Conservation (phyloP, 1,139 yeast genomes). For the Sugiyamaella paludigena region DNA sequence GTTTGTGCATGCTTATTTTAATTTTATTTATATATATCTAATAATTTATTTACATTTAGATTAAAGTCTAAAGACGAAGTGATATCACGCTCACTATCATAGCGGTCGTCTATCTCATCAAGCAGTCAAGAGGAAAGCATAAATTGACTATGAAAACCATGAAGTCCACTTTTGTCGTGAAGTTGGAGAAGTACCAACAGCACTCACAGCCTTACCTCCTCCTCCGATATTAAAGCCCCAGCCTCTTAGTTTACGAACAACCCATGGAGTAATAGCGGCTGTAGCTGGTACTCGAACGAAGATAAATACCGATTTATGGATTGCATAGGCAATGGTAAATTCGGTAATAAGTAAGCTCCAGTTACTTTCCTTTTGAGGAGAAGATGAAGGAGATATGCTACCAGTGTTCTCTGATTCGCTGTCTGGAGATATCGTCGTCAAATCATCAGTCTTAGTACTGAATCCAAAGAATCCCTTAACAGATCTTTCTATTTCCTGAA, state of each 20-base stretch:
- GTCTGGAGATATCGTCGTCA: slow-evolving; percentile 29
- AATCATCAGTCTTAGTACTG: slow-evolving; percentile 29
- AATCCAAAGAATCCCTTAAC: slow-evolving; percentile 47
- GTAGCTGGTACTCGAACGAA: slow-evolving; percentile 83
- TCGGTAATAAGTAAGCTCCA: slow-evolving; percentile 58
- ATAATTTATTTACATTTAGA: not conserved
- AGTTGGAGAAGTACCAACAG: slow-evolving; percentile 49
- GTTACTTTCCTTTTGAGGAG: slow-evolving; percentile 20
- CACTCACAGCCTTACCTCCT: slow-evolving; percentile 46
- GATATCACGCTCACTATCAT: not conserved
- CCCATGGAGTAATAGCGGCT: slow-evolving; percentile 86
- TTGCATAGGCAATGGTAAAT: slow-evolving; percentile 85
- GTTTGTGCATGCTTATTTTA: too few relatives aligned
- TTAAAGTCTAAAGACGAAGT: slow-evolving; percentile 1
- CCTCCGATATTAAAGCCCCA: slow-evolving; percentile 83
- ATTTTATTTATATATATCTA: not conserved
- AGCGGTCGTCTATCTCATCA: not conserved
- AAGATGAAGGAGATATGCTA: slow-evolving; percentile 10
- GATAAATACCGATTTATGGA: slow-evolving; percentile 77
- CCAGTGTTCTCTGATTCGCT: slow-evolving; percentile 14
- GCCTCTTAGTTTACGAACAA: slow-evolving; percentile 60
- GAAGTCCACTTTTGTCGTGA: slow-evolving; percentile 58
- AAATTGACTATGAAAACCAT: slow-evolving; percentile 56
- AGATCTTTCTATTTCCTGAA: slow-evolving; percentile 61
- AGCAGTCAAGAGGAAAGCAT: too few relatives aligned